Evolutionary conservation across 225 moss, liverwort and hornwort genomes (phyloP).

Genomic region (Polytrichum formosum): DNA sequence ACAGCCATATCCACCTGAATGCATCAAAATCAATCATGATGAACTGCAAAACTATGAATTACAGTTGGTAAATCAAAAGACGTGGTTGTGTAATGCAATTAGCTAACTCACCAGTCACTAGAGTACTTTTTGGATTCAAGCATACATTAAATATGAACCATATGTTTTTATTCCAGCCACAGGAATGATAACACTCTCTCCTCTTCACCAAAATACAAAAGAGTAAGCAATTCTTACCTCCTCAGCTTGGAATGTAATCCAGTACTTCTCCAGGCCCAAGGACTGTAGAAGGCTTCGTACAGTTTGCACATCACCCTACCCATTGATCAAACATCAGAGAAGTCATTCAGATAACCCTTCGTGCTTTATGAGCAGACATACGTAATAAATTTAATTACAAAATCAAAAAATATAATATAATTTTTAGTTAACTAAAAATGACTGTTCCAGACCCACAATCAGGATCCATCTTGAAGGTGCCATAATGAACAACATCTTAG

Average conservation of each 20-base stretch:
- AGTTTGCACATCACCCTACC: constrained; percentile 72
- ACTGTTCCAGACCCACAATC: neutral
- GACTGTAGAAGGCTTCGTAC: constrained; percentile 77
- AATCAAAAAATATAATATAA: too few species aligned
- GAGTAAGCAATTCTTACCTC: constrained; percentile 45
- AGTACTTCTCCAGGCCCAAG: constrained; percentile 90
- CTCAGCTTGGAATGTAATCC: constrained; percentile 76
- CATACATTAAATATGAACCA: too few species aligned
- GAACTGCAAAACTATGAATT: neutral
- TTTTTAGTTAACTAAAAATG: too few species aligned
- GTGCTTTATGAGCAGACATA: too few species aligned
- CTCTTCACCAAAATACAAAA: neutral
- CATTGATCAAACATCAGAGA: constrained; percentile 5
- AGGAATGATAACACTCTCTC: too few species aligned
- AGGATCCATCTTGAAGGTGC: neutral
- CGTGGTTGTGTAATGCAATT: too few species aligned
- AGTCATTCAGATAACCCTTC: neutral
- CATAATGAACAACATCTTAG: neutral
- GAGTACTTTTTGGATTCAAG: too few species aligned
- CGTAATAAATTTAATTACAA: too few species aligned
- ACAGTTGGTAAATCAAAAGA: too few species aligned
- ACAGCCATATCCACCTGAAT: constrained; percentile 89
- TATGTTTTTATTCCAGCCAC: too few species aligned
- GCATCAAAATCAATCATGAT: neutral
- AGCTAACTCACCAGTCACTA: too few species aligned